Evolutionary conservation across 306 rosid species (phyloP), one percentile per base, ranked within the genome.

Genomic region (Glycine soja): DNA sequence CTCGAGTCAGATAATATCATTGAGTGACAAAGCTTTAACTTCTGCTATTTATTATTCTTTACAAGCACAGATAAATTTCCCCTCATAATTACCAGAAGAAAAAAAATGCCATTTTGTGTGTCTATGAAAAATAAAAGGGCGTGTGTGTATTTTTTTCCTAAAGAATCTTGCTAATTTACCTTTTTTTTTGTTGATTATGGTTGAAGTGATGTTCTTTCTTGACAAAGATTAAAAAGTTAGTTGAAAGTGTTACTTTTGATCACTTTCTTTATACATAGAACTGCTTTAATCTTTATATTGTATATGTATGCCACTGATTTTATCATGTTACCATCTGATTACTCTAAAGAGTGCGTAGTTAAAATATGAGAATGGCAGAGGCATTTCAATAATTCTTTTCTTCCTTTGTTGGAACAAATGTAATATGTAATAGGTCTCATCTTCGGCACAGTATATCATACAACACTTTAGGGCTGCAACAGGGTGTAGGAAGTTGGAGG

Each of bases 401-500:
- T 80, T 76, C 6, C 38, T 32, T 73, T 78, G 59, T 50, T 1
- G 12, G 40, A n/a, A 63, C 61, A 19, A 19, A 2, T 50, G 16
- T 45, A 45, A 45, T 9, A 19, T 19, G 24, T 19, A 30, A 36
- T 52, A 93, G 94, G 96, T 88, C 61, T 93, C 97, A 38, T 93
- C 98, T 0, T 90, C 98, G 3, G 91, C 98, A 15, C 90, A 93
- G 40, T 95, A 95, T 50, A 95, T 93, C 6, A 86, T 95, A 73
- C 96, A 95, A 72, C 98, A 95, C 78, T 95, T 89, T 82, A 82
- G 84, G 43, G 99, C 98, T 3, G 96, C 99, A 50, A 91, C 99
- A 9, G 97, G 99, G 32, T 91, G 99, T 80, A 95, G 94, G 67
- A 93, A 95, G 59, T 62, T 95, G 32, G 95, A 91, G 16, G 98